Base-by-base conservation (phyloP, 805 yeast genomes). In the Starmerella tilneyi region DNA sequence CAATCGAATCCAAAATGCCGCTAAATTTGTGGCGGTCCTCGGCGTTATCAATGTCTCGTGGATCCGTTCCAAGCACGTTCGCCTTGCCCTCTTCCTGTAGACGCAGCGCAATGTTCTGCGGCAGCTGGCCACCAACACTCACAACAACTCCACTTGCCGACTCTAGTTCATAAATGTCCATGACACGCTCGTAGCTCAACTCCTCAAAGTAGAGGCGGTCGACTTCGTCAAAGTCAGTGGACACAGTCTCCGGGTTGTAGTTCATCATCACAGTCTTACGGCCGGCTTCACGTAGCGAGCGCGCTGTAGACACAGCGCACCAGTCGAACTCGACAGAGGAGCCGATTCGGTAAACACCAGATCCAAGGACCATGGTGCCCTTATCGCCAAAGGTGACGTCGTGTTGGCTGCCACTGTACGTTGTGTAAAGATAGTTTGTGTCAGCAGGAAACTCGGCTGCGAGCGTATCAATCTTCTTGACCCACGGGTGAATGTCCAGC, bases 371-470 rank as follows among this genome's bases (percentile, higher is more conserved):
- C 77, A 92, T 71, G 50, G 92, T 81, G 61, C 97, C 97, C 55
- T 83, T 74, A 48, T 89, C 97, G 58, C 81, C 76, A 62, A 89
- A 92, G 36, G 70, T 74, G 40, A 89, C 80, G 65, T 89, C 98
- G 54, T 79, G 80, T 47, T 77, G 71, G 48, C 84, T 74, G 47
- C 96, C 98, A 61, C 88, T 89, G 70, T 89, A 89, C 39, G 98
- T 89, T 42, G 95, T 84, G 77, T 89, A 89, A 57, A 89, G 73
- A 67, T 89, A 89, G 72, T 89, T 89, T 45, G 98, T 89, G 59
- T 80, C 75, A 42, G 98, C 98, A 40, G 98, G 98, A 79, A 89
- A 89, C 67, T 89, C 98, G 47, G 98, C 97, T 51, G 98, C 98
- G 54, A 89, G 73, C 30, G 98, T 89, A 62, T 89, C 97, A 60